These are phyloP conservation scores for Knufia fluminis DNA, from an alignment of 2,329 filamentous ascomycete genomes.

Conservation along the genomic window DNA sequence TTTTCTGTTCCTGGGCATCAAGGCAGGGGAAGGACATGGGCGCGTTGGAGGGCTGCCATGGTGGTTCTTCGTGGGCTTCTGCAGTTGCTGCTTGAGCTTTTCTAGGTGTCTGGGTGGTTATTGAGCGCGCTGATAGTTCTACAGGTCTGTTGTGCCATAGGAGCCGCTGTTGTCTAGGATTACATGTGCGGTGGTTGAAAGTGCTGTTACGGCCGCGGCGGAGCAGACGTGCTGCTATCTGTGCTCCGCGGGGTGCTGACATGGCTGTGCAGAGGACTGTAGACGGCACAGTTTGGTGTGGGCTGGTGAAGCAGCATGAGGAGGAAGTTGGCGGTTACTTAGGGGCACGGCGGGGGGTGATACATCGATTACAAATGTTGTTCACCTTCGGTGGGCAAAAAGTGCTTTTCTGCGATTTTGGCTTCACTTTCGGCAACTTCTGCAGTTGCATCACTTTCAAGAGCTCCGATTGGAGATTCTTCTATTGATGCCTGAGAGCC, in stretches of 20 bases:
- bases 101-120: conserved; percentile 3
- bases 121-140: background rate
- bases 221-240: conserved; percentile 22
- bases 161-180: background rate
- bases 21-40: conserved; percentile 85
- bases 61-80: conserved; percentile 19
- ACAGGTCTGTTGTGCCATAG: conserved; percentile 6
- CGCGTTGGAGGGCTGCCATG: conserved; percentile 55
- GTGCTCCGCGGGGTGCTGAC: conserved; percentile 18
- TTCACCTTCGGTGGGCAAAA: background rate
- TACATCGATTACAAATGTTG: background rate
- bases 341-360: background rate
- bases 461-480: conserved; percentile 4
- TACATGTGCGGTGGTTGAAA: conserved; percentile 6
- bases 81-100: conserved; percentile 15
- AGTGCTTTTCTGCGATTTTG: background rate
- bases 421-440: background rate
- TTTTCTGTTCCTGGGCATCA: conserved; percentile 70
- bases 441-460: background rate
- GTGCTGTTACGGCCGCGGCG: conserved; percentile 15
- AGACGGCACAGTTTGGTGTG: background rate
- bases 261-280: conserved; percentile 9
- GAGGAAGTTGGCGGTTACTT: background rate
- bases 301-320: background rate
- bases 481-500: no score